Base-by-base conservation (phyloP, 225 moss, liverwort and hornwort genomes). In the Neckera pumila region DNA sequence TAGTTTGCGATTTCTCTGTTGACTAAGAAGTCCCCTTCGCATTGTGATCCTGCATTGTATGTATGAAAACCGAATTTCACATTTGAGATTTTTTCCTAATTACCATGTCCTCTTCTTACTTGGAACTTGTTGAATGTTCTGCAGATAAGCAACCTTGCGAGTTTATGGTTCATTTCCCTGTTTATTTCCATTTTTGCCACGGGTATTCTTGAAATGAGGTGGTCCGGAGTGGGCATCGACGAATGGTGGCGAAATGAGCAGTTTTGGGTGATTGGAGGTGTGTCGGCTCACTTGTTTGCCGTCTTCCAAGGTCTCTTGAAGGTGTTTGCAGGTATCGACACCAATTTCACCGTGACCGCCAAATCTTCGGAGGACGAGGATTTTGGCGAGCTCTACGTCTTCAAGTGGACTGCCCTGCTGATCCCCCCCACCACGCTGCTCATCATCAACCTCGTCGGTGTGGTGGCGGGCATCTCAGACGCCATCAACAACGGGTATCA, bases 231-330 rank as follows among this genome's bases (percentile, higher is more conserved):
- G 34, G 93, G 94, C 28, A 95, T 97, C 6, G 94, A 97, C 82
- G 94, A 96, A 64, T 97, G 97, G 97, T 97, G 96, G 96, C 89
- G 95, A 40, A 97, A 96, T 40, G 95, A 97, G 91, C 96, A 97
- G 89, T 96, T 97, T 86, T 96, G 97, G 97, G 96, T 92, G 59
- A 90, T 90, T 14, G 88, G 92, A 62, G 90, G 92, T 2, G 86
- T 92, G 1, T 92, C 88, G 89, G 83, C 93, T 87, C 97, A 97
- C 90, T 85, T 97, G 79, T 97, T 97, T 80, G 97, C 97, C 40
- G 72, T 97, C 42, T 96, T 97, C 90, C 97, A 97, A 83, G 97
- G 97, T 9, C 89, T 97, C 5, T 70, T 97, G 59, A 96, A 97
- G 88, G 97, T 96, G 31, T 91, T 96, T 23, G 96, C 93, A 3